Evolutionary conservation across 768 basidiomycete genomes (phyloP).

Genomic region (Guyanaporus albipodus): DNA sequence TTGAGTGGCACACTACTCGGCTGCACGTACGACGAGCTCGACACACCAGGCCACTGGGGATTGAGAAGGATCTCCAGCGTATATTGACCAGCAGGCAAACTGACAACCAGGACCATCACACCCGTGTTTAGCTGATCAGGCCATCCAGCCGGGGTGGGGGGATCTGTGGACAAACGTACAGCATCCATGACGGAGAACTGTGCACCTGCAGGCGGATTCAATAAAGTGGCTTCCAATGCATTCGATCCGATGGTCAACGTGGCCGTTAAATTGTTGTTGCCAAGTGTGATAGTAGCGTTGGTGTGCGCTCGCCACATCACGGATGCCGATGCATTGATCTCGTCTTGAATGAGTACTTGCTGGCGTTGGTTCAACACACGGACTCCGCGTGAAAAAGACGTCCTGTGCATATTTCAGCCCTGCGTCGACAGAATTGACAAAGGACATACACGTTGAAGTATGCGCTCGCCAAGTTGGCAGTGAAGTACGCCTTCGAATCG

Average conservation of each 20-base stretch:
- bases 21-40: constrained; percentile 54
- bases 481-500: constrained; percentile 77
- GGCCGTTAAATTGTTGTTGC: constrained; percentile 57
- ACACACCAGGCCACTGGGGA: constrained; percentile 85
- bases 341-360: constrained; percentile 93
- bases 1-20: constrained; percentile 69
- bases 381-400: constrained; percentile 79
- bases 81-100: constrained; percentile 60
- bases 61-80: constrained; percentile 84
- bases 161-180: constrained; percentile 55
- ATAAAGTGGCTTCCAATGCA: constrained; percentile 60
- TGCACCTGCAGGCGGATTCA: constrained; percentile 65
- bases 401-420: constrained; percentile 35
- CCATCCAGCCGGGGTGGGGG: constrained; percentile 51
- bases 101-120: constrained; percentile 77
- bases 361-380: constrained; percentile 77
- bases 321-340: constrained; percentile 56
- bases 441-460: constrained; percentile 66
- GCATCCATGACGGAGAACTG: constrained; percentile 55
- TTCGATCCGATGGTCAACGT: constrained; percentile 70
- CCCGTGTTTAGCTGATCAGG: constrained; percentile 73
- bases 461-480: constrained; percentile 71
- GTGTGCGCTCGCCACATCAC: constrained; percentile 95
- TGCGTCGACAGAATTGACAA: not conserved
- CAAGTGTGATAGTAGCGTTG: constrained; percentile 75